Conservation (phyloP, 139 green algal genomes). For the Chlorella sorokiniana region DNA sequence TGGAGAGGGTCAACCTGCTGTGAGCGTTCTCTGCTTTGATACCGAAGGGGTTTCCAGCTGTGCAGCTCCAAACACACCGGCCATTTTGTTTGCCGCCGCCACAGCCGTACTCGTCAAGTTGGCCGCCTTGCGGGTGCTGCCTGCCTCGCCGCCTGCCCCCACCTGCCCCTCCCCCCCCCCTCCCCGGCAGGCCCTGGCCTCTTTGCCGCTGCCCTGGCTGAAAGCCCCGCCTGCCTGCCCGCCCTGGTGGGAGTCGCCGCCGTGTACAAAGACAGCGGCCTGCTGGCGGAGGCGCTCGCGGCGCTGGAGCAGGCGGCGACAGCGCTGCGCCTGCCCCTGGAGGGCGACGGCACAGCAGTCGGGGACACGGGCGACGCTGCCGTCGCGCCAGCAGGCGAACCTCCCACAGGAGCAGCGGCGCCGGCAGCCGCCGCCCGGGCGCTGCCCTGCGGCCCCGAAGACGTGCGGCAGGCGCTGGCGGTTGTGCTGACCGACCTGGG, state of each 20-base stretch:
- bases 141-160: neutral
- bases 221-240: constrained; percentile 45
- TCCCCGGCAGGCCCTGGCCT: constrained; percentile 66
- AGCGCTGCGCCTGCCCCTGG: constrained; percentile 1
- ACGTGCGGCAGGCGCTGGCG: constrained; percentile 65
- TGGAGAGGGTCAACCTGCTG: too few relatives aligned
- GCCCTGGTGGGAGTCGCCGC: constrained; percentile 58
- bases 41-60: too few relatives aligned
- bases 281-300: constrained; percentile 63
- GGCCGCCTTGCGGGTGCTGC: too few relatives aligned
- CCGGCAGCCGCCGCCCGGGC: neutral
- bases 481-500: constrained; percentile 85
- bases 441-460: neutral
- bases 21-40: too few relatives aligned
- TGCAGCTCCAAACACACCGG: too few relatives aligned
- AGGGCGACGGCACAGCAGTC: neutral
- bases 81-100: too few relatives aligned
- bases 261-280: constrained; percentile 69
- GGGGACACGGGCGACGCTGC: too few relatives aligned
- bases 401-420: neutral
- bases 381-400: too few relatives aligned
- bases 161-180: neutral
- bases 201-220: constrained; percentile 61
- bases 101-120: too few relatives aligned
- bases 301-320: constrained; percentile 37